Evolutionary conservation across 306 rosid species (phyloP).

Genomic region (Quercus alba): DNA sequence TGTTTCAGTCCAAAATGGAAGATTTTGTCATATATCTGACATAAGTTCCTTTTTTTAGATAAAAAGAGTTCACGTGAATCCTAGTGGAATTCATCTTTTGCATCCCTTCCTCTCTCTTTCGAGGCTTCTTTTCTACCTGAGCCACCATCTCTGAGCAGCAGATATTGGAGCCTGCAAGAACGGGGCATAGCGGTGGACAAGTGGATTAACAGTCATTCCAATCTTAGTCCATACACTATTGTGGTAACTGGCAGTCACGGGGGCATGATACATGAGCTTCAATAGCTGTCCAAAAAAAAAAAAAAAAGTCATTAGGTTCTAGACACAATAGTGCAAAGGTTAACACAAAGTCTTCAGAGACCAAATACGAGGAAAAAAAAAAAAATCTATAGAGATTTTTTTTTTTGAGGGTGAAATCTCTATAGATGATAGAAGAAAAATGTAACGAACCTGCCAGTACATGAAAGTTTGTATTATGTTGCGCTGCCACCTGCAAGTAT

Average conservation of each 20-base stretch:
- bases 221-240: slow-evolving; percentile 81
- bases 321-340: not conserved
- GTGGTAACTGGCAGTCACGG: slow-evolving; percentile 79
- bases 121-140: slow-evolving; percentile 48
- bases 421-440: not conserved
- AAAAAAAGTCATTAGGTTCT: not conserved
- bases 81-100: not conserved
- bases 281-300: slow-evolving; percentile 47
- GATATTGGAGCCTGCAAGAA: slow-evolving; percentile 68
- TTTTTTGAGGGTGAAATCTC: not conserved
- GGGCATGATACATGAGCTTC: slow-evolving; percentile 94
- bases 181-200: slow-evolving; percentile 59
- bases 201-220: slow-evolving; percentile 56
- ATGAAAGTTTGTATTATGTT: slow-evolving; percentile 80
- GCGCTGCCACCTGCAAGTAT: slow-evolving; percentile 79
- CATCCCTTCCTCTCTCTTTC: not conserved
- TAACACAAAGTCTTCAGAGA: not conserved
- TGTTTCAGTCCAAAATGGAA: slow-evolving; percentile 22
- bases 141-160: slow-evolving; percentile 88
- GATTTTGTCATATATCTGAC: slow-evolving; percentile 19
- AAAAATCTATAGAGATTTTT: not conserved
- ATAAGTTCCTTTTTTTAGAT: slow-evolving; percentile 7
- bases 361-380: not conserved
- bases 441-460: slow-evolving; percentile 89
- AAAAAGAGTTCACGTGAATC: not conserved